Evolutionary conservation across 495 filamentous ascomycete species (phyloP).

Genomic region (Diplogelasinospora grovesii): DNA sequence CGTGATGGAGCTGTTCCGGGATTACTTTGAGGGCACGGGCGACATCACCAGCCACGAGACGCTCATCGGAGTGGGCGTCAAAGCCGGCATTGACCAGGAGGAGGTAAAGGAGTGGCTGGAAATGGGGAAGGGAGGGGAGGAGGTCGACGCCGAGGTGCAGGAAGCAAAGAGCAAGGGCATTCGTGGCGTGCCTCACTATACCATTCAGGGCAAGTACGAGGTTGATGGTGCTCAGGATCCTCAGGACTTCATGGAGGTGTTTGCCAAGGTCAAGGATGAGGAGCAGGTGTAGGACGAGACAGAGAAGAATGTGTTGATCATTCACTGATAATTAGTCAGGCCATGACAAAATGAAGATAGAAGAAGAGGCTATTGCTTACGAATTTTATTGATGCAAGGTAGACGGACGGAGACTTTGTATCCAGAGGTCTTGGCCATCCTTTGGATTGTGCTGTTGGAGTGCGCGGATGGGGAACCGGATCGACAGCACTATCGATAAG

Average conservation of each 20-base stretch:
- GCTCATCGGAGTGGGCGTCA: slow-evolving; percentile 49
- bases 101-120: slow-evolving; percentile 55
- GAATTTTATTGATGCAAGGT: no score
- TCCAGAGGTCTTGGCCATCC: no score
- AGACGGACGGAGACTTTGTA: no score
- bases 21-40: slow-evolving; percentile 66
- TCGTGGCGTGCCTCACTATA: slow-evolving; percentile 64
- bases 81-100: slow-evolving; percentile 51
- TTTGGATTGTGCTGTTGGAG: no score
- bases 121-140: slow-evolving; percentile 52
- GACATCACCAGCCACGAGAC: slow-evolving; percentile 61
- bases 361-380: no score
- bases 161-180: slow-evolving; percentile 49
- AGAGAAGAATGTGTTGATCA: no score
- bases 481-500: no score
- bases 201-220: slow-evolving; percentile 50
- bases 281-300: no score
- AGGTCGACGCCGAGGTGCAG: slow-evolving; percentile 61
- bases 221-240: slow-evolving; percentile 58
- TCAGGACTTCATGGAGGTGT: slow-evolving; percentile 43
- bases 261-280: slow-evolving; percentile 25
- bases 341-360: no score
- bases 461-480: no score
- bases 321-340: no score
- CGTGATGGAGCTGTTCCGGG: slow-evolving; percentile 57